Conservation (phyloP, 352 stramenopile species). For the Pythium diclinum region DNA sequence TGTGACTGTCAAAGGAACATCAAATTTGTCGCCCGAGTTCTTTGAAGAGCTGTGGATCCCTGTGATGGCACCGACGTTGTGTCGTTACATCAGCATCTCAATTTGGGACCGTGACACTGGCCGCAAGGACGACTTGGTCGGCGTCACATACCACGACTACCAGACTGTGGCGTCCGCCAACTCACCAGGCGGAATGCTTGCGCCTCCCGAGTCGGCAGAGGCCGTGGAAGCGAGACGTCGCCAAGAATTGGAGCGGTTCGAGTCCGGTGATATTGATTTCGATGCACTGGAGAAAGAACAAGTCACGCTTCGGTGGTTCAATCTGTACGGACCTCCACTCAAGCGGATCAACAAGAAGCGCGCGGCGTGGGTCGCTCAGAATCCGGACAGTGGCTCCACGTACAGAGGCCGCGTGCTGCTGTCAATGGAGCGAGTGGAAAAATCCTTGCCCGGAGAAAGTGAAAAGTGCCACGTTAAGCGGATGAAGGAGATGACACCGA, state of each 20-base stretch:
- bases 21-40: constrained; percentile 54
- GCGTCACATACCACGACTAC: constrained; percentile 68
- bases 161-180: constrained; percentile 41
- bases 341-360: constrained; percentile 53
- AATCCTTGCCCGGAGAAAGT: constrained; percentile 31
- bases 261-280: neutral
- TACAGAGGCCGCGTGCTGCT: constrained; percentile 83
- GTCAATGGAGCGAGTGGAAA: constrained; percentile 62
- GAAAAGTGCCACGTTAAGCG: constrained; percentile 61
- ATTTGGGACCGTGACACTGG: constrained; percentile 80
- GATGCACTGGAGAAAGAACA: constrained; percentile 11
- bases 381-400: constrained; percentile 66
- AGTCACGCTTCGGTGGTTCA: constrained; percentile 66
- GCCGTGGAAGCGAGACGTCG: constrained; percentile 5
- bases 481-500: constrained; percentile 34
- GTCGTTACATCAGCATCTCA: constrained; percentile 62
- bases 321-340: constrained; percentile 84
- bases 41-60: constrained; percentile 87
- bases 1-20: constrained; percentile 56
- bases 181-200: constrained; percentile 29
- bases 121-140: constrained; percentile 70
- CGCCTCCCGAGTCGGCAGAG: neutral
- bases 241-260: constrained; percentile 3
- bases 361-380: constrained; percentile 44
- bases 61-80: constrained; percentile 72